A percentile compares a stretch with the other conserved stretches of the same genome.
Evolutionary conservation across 2,329 filamentous ascomycete species (phyloP).

Genomic region (Cercospora zeina): DNA sequence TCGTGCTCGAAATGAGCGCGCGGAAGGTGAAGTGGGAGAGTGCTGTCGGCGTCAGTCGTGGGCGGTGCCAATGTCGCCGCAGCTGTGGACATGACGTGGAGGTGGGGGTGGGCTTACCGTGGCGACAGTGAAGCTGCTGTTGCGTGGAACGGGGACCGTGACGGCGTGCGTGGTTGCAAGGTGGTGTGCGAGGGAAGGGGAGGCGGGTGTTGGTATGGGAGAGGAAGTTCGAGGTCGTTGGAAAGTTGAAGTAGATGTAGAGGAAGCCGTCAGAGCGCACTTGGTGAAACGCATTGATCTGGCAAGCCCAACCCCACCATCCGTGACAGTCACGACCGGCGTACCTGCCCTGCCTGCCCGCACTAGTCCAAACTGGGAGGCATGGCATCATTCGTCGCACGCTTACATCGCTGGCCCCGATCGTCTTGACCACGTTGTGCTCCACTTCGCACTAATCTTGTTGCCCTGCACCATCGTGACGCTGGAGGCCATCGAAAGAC

Average conservation of each 20-base stretch:
- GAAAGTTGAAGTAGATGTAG: conserved; percentile 1
- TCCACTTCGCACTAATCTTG: conserved; percentile 8
- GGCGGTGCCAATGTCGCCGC: background rate
- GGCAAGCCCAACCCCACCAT: conserved; percentile 3
- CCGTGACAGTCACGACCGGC: background rate
- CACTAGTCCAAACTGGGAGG: background rate
- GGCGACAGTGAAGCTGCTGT: background rate
- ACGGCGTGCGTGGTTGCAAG: background rate
- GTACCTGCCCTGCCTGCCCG: background rate
- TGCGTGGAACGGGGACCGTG: background rate
- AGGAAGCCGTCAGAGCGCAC: background rate
- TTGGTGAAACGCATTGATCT: conserved; percentile 2
- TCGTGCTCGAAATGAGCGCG: conserved; percentile 4
- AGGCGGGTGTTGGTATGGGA: background rate
- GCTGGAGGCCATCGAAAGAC: background rate
- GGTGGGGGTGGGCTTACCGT: background rate
- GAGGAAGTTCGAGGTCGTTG: background rate
- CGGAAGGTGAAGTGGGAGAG: conserved; percentile 6
- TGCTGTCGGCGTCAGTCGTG: background rate
- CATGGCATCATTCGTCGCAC: conserved; percentile 7
- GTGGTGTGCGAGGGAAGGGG: background rate
- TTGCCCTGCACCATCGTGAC: conserved; percentile 7
- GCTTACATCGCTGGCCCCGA: background rate
- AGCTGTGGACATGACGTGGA: background rate
- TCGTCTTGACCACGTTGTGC: background rate